A percentile compares a stretch with the other conserved stretches of the same genome.
Conservation (phyloP, 2,329 filamentous ascomycete species). For the Dissoconium aciculare region DNA sequence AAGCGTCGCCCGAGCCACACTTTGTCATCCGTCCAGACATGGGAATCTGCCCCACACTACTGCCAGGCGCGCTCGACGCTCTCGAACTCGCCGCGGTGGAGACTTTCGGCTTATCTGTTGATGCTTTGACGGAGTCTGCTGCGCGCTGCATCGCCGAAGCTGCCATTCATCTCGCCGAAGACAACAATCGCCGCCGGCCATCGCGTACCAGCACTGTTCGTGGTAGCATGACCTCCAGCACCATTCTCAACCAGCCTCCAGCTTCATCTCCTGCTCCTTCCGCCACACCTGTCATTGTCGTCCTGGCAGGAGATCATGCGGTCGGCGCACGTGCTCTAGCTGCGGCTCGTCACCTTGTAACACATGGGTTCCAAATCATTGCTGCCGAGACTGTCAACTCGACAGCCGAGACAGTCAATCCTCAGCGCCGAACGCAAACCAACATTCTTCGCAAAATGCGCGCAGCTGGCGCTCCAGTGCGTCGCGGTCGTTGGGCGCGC, state of each 20-base stretch:
- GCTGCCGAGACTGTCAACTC: slow-evolving; percentile 76
- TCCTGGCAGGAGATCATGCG: slow-evolving; percentile 92
- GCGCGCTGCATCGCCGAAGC: slow-evolving; percentile 79
- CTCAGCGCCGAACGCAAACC: slow-evolving; percentile 66
- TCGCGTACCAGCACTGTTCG: slow-evolving; percentile 33
- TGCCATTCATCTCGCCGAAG: slow-evolving; percentile 36
- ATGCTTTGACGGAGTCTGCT: slow-evolving; percentile 83
- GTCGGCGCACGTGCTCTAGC: slow-evolving; percentile 73
- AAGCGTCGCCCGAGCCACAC: slow-evolving; percentile 19
- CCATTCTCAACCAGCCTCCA: slow-evolving; percentile 35
- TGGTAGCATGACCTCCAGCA: slow-evolving; percentile 45
- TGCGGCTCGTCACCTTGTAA: slow-evolving; percentile 72
- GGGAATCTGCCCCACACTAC: slow-evolving; percentile 42
- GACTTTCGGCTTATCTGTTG: slow-evolving; percentile 73
- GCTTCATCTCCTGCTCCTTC: slow-evolving; percentile 13
- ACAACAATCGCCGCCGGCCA: slow-evolving; percentile 13
- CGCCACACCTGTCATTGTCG: slow-evolving; percentile 45
- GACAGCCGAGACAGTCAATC: slow-evolving; percentile 63
- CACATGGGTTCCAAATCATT: slow-evolving; percentile 65
- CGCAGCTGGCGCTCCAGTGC: slow-evolving; percentile 43
- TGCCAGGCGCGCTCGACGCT: slow-evolving; percentile 73
- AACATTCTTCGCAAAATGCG: slow-evolving; percentile 69
- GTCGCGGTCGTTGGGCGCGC: slow-evolving; percentile 40
- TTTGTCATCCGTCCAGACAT: slow-evolving; percentile 42
- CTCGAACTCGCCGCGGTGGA: slow-evolving; percentile 82